phyloP scores from a whole-genome alignment of 2,329 filamentous ascomycete species.

The Pseudogymnoascus destructans region DNA sequence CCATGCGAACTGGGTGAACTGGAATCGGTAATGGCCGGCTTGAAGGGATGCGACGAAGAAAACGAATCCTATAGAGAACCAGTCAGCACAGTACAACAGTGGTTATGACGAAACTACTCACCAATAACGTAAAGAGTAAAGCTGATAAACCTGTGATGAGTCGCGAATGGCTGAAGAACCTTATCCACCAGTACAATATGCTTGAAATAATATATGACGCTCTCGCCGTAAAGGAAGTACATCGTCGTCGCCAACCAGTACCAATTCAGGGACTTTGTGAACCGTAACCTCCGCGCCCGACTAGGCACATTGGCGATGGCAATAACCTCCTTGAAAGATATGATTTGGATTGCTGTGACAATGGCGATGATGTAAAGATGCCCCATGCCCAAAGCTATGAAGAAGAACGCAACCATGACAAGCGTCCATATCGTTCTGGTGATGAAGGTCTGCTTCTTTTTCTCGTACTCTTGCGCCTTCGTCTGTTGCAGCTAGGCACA shows the following conservation, averaged over 20 bases:
- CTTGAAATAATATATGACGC: conserved; percentile 99
- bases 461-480: conserved; percentile 67
- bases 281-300: conserved; percentile 75
- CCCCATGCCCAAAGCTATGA: conserved; percentile 81
- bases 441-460: conserved; percentile 97
- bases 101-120: conserved; percentile 32
- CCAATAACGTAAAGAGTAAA: conserved; percentile 97
- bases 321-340: conserved; percentile 99
- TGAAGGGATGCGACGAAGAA: conserved; percentile 94
- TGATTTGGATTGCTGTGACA: conserved; percentile 85
- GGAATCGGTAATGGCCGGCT: conserved; percentile 93
- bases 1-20: conserved; percentile 99
- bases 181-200: conserved; percentile 93
- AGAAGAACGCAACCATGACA: conserved; percentile 92
- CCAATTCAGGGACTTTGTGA: conserved; percentile 96
- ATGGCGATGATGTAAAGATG: conserved; percentile 95
- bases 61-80: conserved; percentile 60
- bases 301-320: conserved; percentile 92
- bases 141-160: conserved; percentile 96
- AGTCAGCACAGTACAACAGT: conserved; percentile 20
- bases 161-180: conserved; percentile 82
- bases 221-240: conserved; percentile 98
- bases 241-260: conserved; percentile 98
- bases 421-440: conserved; percentile 96
- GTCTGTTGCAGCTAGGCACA: conserved; percentile 15